Conservation (phyloP, 352 stramenopile species). For the Globisporangium emineosum region DNA sequence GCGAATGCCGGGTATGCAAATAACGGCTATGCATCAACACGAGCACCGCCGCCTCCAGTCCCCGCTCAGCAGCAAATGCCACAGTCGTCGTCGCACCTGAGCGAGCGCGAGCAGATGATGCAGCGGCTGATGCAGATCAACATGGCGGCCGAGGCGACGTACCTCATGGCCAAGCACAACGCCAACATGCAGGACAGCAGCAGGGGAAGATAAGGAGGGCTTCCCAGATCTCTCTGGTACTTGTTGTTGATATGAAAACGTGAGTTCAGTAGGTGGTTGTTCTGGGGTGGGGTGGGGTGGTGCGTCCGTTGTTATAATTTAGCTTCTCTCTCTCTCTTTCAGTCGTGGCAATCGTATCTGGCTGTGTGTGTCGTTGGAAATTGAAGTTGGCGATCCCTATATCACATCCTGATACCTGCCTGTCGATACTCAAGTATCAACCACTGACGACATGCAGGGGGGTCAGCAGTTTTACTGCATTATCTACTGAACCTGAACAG, state of each 20-base stretch:
- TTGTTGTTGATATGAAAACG: neutral
- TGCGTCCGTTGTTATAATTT: neutral
- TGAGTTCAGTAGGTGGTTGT: neutral
- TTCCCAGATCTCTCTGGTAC: neutral
- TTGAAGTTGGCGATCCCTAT: too few species aligned
- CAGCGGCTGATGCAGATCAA: conserved; percentile 65
- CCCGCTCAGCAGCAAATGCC: neutral
- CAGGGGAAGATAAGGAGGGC: neutral
- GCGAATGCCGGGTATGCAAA: neutral
- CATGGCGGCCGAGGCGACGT: conserved; percentile 60
- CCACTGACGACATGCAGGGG: too few species aligned
- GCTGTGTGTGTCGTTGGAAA: too few species aligned
- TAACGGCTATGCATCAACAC: neutral
- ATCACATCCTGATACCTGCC: too few species aligned
- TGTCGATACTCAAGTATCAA: too few species aligned
- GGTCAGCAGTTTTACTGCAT: too few species aligned
- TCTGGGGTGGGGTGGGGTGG: neutral
- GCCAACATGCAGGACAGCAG: conserved; percentile 37
- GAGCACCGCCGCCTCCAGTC: neutral
- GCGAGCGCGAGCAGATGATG: conserved; percentile 47
- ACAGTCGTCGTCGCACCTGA: conserved; percentile 19
- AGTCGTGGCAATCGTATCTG: too few species aligned
- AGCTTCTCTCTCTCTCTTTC: neutral
- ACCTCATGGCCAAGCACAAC: conserved; percentile 74
- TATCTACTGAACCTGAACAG: too few species aligned